phyloP scores from a whole-genome alignment of 805 yeast species.

The Diddensiella transvaalensis region DNA sequence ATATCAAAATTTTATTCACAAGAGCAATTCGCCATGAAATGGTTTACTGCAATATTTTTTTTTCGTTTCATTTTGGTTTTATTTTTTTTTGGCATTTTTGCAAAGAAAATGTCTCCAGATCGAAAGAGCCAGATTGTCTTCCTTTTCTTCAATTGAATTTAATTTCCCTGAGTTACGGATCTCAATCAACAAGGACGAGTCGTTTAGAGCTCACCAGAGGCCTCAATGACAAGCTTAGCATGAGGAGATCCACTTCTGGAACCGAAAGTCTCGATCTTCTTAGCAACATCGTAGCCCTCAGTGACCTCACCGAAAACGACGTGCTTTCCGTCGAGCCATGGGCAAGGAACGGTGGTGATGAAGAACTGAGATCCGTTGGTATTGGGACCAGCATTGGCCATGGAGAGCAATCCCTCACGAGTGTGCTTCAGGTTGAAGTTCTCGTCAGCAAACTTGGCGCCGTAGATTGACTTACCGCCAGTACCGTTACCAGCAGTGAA shows the following conservation, averaged over 20 bases:
- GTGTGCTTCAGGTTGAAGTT: constrained; percentile 67
- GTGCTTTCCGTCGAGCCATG: constrained; percentile 92
- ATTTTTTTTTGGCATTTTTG: too few species aligned
- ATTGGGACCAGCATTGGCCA: constrained; percentile 99
- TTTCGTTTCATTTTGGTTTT: background rate
- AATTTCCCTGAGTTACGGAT: too few species aligned
- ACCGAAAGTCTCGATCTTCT: constrained; percentile 78
- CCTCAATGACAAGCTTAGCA: constrained; percentile 60
- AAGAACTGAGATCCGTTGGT: constrained; percentile 98
- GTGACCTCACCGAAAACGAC: constrained; percentile 91
- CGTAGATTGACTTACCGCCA: constrained; percentile 87
- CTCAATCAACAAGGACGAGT: background rate
- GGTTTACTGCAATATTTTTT: too few species aligned
- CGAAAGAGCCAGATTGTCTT: too few species aligned
- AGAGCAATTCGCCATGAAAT: background rate
- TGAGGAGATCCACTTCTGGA: constrained; percentile 63
- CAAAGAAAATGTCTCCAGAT: background rate
- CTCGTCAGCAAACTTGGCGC: constrained; percentile 73
- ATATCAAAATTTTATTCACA: background rate
- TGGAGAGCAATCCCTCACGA: constrained; percentile 79
- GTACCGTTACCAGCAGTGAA: constrained; percentile 83
- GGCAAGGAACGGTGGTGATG: constrained; percentile 82
- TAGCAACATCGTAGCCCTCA: constrained; percentile 81
- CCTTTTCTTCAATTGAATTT: too few species aligned
- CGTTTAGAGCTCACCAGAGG: constrained; percentile 54